phyloP scores from a whole-genome alignment of 1,284 basidiomycete genomes.

The Hemileia vastatrix region DNA sequence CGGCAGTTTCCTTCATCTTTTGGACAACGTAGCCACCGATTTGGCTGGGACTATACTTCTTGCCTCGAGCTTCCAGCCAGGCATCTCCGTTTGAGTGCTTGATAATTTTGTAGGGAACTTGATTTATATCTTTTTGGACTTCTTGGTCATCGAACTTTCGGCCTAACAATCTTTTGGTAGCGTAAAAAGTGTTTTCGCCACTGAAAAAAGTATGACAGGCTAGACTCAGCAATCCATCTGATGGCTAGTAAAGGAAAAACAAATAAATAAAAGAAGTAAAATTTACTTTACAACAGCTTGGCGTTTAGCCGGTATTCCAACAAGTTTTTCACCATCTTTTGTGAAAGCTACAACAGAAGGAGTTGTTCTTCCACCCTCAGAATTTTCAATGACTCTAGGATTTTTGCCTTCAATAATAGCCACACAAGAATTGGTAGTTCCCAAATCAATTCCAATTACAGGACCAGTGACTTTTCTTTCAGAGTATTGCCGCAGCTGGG shows the following conservation, averaged over 20 bases:
- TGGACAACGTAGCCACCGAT: constrained; percentile 71
- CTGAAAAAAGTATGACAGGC: neutral
- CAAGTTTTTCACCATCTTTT: constrained; percentile 72
- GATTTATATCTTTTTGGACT: constrained; percentile 76
- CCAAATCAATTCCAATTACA: constrained; percentile 51
- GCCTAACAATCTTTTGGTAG: constrained; percentile 94
- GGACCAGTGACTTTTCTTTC: constrained; percentile 48
- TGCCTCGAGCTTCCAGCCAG: constrained; percentile 62
- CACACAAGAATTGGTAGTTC: constrained; percentile 72
- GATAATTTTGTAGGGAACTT: constrained; percentile 61
- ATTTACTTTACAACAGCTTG: constrained; percentile 97
- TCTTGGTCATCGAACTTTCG: constrained; percentile 87
- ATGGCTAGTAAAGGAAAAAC: constrained; percentile 31
- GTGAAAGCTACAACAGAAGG: constrained; percentile 98
- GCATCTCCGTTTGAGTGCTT: constrained; percentile 57
- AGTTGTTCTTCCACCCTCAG: constrained; percentile 94
- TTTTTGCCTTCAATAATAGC: constrained; percentile 92
- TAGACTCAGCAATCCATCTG: constrained; percentile 68
- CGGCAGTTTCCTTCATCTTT: constrained; percentile 94
- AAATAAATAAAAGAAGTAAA: constrained; percentile 25
- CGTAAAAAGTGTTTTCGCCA: constrained; percentile 46
- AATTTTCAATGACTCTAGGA: constrained; percentile 90
- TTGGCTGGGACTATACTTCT: constrained; percentile 55
- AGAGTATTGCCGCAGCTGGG: constrained; percentile 13
- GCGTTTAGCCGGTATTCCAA: constrained; percentile 92